phyloP scores from a whole-genome alignment of 2,329 filamentous ascomycete genomes.

The Hirsutella thompsonii region DNA sequence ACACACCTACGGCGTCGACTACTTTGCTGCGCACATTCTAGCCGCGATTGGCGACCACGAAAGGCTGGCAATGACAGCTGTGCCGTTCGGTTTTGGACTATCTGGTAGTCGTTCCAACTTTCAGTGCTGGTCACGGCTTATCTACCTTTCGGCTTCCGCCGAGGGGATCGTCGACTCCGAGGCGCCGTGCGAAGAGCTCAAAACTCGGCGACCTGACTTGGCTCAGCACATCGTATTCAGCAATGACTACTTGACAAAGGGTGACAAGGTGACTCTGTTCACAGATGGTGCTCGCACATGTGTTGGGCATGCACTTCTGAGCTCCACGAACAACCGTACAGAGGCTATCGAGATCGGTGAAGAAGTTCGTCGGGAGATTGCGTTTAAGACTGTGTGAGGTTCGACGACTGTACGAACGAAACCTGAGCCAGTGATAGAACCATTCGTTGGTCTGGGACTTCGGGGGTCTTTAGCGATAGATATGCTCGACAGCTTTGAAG shows the following conservation, averaged over 20 bases:
- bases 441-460: no score
- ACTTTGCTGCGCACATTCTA: not conserved
- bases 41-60: not conserved
- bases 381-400: slow-evolving; percentile 8
- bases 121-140: not conserved
- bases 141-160: not conserved
- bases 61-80: not conserved
- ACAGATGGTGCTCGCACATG: slow-evolving; percentile 10
- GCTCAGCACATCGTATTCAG: not conserved
- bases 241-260: not conserved
- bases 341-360: not conserved
- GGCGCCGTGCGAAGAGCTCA: not conserved
- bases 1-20: not conserved
- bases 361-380: slow-evolving; percentile 10
- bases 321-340: slow-evolving; percentile 4
- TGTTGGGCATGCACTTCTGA: slow-evolving; percentile 5
- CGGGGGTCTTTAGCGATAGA: no score
- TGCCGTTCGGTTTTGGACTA: not conserved
- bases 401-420: no score
- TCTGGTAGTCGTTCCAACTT: not conserved
- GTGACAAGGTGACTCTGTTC: not conserved
- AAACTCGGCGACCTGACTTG: not conserved
- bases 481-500: no score
- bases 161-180: not conserved
- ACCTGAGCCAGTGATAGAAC: no score